Base-by-base conservation (phyloP, 768 basidiomycete species). In the Rhizopogon roseolus region DNA sequence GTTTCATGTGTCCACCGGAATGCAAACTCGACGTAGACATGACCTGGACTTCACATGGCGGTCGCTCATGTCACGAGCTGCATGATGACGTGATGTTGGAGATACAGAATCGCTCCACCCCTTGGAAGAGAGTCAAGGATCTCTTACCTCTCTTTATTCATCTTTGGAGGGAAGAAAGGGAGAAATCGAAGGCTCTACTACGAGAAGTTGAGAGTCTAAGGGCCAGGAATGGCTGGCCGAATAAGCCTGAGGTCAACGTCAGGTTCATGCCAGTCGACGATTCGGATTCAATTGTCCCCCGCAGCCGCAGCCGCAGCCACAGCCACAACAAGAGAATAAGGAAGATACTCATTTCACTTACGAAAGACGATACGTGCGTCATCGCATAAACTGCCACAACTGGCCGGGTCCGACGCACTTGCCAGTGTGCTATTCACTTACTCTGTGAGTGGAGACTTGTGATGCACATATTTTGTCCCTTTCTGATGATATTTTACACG, bases 201-300 rank as follows among this genome's bases (percentile, higher is more conserved):
- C 61, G 62, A 28, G 80, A 82, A 59, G 73, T 81, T 43, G 74
- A 79, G 63, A 82, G 81, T 55, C 58, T 83, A 59, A 66, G 77
- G 52, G 68, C 74, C 56, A 68, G 78, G 53, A 78, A 70, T 49
- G 67, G 64, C 29, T 63, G 81, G 17, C 60, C 81, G 60, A 72
- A 69, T 36, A 63, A 32, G 29, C 29, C 29, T 32, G 29, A 55
- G 52, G 59, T 44, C 10, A 57, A 56, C 8, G 27, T 60, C 27
- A 53, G 57, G 36, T 52, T 55, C 22, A 22, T 22, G 22, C 22
- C 22, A 3, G 22, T 22, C 16, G 61, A 13, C 34, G 34, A 36
- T 36, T 36, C 34, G 34, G 29, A 22, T 22, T 3, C 22, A 22
- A 22, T 32, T 1, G 9, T 32, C 29, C 29, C 7, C 10, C 29